These are phyloP conservation scores for Arthrobotrys entomopaga DNA, from an alignment of 2,329 filamentous ascomycete species.

Conservation along the genomic window DNA sequence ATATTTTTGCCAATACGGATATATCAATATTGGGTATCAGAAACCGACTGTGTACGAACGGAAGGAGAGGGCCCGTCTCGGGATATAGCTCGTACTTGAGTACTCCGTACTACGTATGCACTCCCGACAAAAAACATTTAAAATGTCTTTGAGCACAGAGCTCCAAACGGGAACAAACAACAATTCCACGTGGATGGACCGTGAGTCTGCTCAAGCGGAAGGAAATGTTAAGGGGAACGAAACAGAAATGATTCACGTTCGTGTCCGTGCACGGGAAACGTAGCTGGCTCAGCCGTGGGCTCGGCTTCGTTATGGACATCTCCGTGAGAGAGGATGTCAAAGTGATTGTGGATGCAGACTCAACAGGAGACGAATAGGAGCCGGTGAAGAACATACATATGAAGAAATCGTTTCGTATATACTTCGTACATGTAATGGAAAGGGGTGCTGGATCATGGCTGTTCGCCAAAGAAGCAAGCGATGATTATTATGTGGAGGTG, in stretches of 20 bases:
- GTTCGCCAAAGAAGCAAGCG: constrained; percentile 8
- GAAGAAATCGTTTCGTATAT: background rate
- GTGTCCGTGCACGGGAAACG: constrained; percentile 30
- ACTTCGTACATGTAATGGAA: background rate
- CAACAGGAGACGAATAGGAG: background rate
- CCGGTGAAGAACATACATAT: background rate
- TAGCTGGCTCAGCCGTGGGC: constrained; percentile 11
- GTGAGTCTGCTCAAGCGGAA: background rate
- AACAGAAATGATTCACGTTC: background rate
- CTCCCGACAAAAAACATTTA: no score
- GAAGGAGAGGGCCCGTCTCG: constrained; percentile 17
- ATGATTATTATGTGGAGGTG: constrained; percentile 34
- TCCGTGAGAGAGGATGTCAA: constrained; percentile 21
- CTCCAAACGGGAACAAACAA: constrained; percentile 14
- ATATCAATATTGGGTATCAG: constrained; percentile 12
- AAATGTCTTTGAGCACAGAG: constrained; percentile 17
- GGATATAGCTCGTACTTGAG: background rate
- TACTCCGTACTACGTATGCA: no score
- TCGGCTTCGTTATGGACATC: constrained; percentile 8
- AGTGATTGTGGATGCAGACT: constrained; percentile 1
- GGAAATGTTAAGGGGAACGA: background rate
- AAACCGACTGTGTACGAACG: constrained; percentile 4
- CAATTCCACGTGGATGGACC: constrained; percentile 31
- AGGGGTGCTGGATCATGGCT: background rate
- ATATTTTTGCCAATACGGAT: constrained; percentile 1